A percentile compares a stretch with the other conserved stretches of the same genome.
These are phyloP conservation scores for Fusarium begoniae DNA, from an alignment of 2,329 filamentous ascomycete genomes.

Conservation along the genomic window DNA sequence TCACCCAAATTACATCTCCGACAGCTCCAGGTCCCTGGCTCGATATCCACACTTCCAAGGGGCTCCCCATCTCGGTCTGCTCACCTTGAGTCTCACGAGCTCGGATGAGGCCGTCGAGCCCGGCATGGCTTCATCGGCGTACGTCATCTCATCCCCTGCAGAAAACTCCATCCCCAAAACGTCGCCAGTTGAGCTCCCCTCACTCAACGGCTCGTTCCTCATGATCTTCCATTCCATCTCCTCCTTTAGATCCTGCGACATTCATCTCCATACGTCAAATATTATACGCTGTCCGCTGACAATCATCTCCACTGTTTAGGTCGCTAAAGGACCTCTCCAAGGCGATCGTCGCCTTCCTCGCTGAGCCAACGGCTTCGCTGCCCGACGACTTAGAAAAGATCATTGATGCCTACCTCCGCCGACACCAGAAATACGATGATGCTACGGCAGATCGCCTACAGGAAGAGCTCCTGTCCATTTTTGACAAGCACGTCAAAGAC, in stretches of 20 bases:
- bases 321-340: conserved; percentile 70
- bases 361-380: conserved; percentile 66
- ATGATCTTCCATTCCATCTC: conserved; percentile 23
- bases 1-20: conserved; percentile 30
- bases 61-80: conserved; percentile 37
- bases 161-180: conserved; percentile 33
- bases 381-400: conserved; percentile 70
- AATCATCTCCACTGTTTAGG: conserved; percentile 48
- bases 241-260: conserved; percentile 21
- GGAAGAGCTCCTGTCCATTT: conserved; percentile 75
- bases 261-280: conserved; percentile 9
- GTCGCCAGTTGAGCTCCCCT: conserved; percentile 3
- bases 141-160: conserved; percentile 37
- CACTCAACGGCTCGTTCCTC: conserved; percentile 21
- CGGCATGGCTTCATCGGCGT: conserved; percentile 44
- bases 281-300: conserved; percentile 28
- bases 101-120: conserved; percentile 42
- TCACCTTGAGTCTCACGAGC: conserved; percentile 34
- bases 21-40: neutral
- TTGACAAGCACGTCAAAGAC: conserved; percentile 69
- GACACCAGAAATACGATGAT: conserved; percentile 74
- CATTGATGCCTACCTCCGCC: conserved; percentile 74
- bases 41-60: conserved; percentile 35
- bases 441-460: conserved; percentile 74
- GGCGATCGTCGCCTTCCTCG: conserved; percentile 61